Conservation (phyloP, 441 rosid species). For the Aleurites moluccanus region DNA sequence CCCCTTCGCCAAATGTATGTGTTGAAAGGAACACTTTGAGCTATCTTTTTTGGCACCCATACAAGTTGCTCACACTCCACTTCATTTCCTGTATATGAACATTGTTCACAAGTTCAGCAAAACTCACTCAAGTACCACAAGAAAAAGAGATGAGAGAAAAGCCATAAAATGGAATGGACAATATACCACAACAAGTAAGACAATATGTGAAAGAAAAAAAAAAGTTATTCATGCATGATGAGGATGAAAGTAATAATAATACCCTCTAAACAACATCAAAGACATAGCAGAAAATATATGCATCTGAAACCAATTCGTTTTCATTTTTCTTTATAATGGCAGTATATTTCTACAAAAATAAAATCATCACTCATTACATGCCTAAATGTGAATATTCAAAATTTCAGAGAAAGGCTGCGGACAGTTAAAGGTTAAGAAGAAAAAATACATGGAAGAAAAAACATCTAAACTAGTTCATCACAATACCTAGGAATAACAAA, state of each 20-base stretch:
- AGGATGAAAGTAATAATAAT: background rate
- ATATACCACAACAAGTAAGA: background rate
- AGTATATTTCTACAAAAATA: constrained; percentile 3
- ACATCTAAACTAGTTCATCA: background rate
- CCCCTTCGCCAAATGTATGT: constrained; percentile 95
- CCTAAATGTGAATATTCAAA: background rate
- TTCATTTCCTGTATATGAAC: constrained; percentile 80
- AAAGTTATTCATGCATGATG: background rate
- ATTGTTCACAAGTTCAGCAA: constrained; percentile 36
- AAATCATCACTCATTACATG: background rate
- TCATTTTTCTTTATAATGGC: background rate
- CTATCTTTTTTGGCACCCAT: constrained; percentile 80
- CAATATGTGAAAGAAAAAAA: constrained; percentile 6
- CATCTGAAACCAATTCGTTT: background rate
- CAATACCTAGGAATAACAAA: background rate
- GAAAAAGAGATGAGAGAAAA: constrained; percentile 6
- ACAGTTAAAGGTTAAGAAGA: background rate
- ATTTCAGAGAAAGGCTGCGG: background rate
- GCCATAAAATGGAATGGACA: constrained; percentile 9
- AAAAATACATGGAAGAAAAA: background rate
- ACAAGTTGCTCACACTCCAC: constrained; percentile 98
- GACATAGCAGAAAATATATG: background rate
- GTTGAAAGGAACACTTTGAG: constrained; percentile 83
- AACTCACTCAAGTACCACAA: constrained; percentile 17
- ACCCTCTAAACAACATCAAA: constrained; percentile 1